Evolutionary conservation across 1,284 basidiomycete genomes (phyloP).

Genomic region (Fomes fomentarius): DNA sequence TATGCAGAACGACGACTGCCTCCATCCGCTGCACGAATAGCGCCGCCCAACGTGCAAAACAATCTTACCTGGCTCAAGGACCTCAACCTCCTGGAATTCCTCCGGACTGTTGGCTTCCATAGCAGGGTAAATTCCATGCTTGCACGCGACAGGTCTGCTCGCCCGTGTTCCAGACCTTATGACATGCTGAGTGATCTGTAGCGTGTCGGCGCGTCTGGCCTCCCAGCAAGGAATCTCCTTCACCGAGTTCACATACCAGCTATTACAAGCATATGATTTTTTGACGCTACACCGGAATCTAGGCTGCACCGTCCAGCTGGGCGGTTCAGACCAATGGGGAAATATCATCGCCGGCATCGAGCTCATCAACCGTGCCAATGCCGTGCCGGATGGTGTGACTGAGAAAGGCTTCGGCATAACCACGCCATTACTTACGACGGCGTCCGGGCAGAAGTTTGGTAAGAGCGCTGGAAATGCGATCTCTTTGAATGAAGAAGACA

Average conservation of each 20-base stretch:
- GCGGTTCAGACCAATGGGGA: slow-evolving; percentile 99
- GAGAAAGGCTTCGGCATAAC: slow-evolving; percentile 85
- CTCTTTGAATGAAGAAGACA: slow-evolving; percentile 81
- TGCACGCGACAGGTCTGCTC: slow-evolving; percentile 80
- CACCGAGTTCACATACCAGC: slow-evolving; percentile 97
- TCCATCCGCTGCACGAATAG: slow-evolving; percentile 21
- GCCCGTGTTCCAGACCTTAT: background rate
- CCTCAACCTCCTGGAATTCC: slow-evolving; percentile 82
- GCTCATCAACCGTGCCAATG: slow-evolving; percentile 67
- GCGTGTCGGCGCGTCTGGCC: slow-evolving; percentile 84
- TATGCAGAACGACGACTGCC: slow-evolving; percentile 55
- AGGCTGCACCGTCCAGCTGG: slow-evolving; percentile 87
- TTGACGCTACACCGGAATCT: slow-evolving; percentile 71
- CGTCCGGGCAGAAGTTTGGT: slow-evolving; percentile 93
- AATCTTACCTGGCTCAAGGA: slow-evolving; percentile 86
- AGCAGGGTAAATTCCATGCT: slow-evolving; percentile 91
- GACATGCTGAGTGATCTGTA: slow-evolving; percentile 34
- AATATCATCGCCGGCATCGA: slow-evolving; percentile 95
- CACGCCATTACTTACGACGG: slow-evolving; percentile 90
- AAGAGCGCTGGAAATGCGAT: slow-evolving; percentile 97
- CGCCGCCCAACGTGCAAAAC: slow-evolving; percentile 63
- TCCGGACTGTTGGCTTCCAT: slow-evolving; percentile 81
- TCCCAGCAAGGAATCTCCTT: slow-evolving; percentile 89
- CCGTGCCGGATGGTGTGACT: slow-evolving; percentile 25
- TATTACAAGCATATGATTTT: slow-evolving; percentile 97